Conservation (phyloP, 768 basidiomycete genomes). For the Phanerochaete carnosa region DNA sequence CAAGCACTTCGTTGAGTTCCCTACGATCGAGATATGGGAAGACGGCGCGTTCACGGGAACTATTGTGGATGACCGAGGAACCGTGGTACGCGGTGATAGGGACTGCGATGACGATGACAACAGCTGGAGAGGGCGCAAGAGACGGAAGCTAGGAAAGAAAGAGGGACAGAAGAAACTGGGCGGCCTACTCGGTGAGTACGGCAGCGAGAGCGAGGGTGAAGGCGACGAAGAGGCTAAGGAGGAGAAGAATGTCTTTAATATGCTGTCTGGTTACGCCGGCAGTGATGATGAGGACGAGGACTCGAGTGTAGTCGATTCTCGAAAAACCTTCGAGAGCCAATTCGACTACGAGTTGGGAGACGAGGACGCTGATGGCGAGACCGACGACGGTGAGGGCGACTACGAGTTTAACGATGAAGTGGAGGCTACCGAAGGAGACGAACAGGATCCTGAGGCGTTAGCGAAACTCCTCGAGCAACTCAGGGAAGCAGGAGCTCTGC, state of each 20-base stretch:
- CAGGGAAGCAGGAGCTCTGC: conserved; percentile 31
- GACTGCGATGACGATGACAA: conserved; percentile 19
- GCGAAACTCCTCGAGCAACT: conserved; percentile 41
- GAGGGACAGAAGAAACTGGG: conserved; percentile 54
- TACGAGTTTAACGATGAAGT: conserved; percentile 20
- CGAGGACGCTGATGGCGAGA: conserved; percentile 28
- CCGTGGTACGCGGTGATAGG: conserved; percentile 28
- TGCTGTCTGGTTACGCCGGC: conserved; percentile 45
- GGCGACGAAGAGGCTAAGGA: conserved; percentile 34
- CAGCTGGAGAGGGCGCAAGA: conserved; percentile 43
- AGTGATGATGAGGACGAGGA: conserved; percentile 36
- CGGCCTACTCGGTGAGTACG: conserved; percentile 59
- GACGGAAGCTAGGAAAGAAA: conserved; percentile 50
- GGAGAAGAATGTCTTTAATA: conserved; percentile 33
- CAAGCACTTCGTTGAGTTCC: conserved; percentile 79
- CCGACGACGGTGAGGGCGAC: conserved; percentile 31
- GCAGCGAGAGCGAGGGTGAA: conserved; percentile 41
- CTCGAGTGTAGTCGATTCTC: conserved; percentile 7
- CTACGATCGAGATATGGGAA: conserved; percentile 76
- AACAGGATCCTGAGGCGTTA: conserved; percentile 33
- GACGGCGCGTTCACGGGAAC: conserved; percentile 55
- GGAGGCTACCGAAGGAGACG: conserved; percentile 17
- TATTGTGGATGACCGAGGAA: conserved; percentile 54
- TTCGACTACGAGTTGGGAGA: conserved; percentile 29
- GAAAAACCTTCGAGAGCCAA: neutral